These are phyloP conservation scores for Melastoma malabathricum DNA, from an alignment of 345 rosid genomes.

Conservation along the genomic window DNA sequence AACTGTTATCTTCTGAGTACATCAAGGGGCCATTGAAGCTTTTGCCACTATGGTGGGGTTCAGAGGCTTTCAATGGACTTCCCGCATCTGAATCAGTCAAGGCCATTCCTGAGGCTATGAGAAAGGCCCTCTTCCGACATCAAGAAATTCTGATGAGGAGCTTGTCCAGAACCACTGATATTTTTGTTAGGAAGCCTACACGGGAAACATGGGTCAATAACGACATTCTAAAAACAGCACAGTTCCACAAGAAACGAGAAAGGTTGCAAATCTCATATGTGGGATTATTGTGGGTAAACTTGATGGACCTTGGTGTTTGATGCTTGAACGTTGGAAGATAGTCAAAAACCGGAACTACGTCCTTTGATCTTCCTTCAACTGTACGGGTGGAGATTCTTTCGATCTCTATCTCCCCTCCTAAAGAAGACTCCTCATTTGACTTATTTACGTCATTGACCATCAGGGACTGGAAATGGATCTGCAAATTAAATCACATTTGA, in stretches of 20 bases:
- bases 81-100: constrained; percentile 18
- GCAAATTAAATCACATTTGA: constrained; percentile 10
- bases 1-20: constrained; percentile 23
- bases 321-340: constrained; percentile 27
- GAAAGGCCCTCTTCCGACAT: constrained; percentile 27
- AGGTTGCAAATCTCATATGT: background rate
- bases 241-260: background rate
- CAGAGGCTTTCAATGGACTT: constrained; percentile 13
- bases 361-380: constrained; percentile 54
- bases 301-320: constrained; percentile 26
- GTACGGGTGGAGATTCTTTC: constrained; percentile 43
- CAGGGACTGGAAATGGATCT: constrained; percentile 55
- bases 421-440: constrained; percentile 23
- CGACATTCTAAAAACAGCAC: background rate
- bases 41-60: constrained; percentile 15
- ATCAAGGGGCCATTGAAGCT: constrained; percentile 24
- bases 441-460: constrained; percentile 11
- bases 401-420: constrained; percentile 57
- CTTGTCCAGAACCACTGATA: constrained; percentile 17
- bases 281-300: background rate
- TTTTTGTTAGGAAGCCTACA: constrained; percentile 23
- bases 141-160: constrained; percentile 18
- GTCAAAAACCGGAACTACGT: constrained; percentile 59
- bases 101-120: constrained; percentile 14
- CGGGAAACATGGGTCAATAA: background rate